Conservation (phyloP, 2,329 filamentous ascomycete genomes). For the Tricladium varicosporioides region DNA sequence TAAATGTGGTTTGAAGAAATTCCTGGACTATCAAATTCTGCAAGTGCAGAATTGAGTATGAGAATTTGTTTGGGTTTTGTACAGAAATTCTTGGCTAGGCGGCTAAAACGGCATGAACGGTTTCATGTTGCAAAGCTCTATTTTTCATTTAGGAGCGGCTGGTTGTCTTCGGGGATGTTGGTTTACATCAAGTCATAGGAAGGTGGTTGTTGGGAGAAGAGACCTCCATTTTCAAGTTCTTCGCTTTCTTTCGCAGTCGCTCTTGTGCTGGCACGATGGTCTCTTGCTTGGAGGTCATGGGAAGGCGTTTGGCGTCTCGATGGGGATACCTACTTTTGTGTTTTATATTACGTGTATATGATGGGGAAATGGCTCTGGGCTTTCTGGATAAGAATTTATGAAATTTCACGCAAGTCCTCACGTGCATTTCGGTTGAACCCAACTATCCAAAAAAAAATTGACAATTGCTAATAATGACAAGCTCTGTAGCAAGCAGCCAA, state of each 20-base stretch:
- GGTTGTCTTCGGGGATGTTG: neutral
- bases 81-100: conserved; percentile 5
- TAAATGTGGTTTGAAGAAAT: conserved; percentile 33
- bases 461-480: too few relatives aligned
- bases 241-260: conserved; percentile 22
- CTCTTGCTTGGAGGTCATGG: conserved; percentile 23
- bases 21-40: neutral
- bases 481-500: too few relatives aligned
- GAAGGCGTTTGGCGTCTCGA: conserved; percentile 30
- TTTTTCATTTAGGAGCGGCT: conserved; percentile 11
- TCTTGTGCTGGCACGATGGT: conserved; percentile 30
- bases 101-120: neutral
- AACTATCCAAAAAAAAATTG: too few relatives aligned
- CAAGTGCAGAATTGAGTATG: conserved; percentile 9
- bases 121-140: conserved; percentile 3
- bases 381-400: neutral
- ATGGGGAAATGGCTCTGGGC: neutral
- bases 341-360: neutral
- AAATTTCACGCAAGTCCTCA: neutral
- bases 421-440: too few relatives aligned
- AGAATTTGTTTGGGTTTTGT: conserved; percentile 7
- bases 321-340: conserved; percentile 25
- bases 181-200: conserved; percentile 3
- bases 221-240: conserved; percentile 19
- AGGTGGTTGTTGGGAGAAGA: neutral